phyloP scores from a whole-genome alignment of 2,329 filamentous ascomycete species.

The Botrytis porri region DNA sequence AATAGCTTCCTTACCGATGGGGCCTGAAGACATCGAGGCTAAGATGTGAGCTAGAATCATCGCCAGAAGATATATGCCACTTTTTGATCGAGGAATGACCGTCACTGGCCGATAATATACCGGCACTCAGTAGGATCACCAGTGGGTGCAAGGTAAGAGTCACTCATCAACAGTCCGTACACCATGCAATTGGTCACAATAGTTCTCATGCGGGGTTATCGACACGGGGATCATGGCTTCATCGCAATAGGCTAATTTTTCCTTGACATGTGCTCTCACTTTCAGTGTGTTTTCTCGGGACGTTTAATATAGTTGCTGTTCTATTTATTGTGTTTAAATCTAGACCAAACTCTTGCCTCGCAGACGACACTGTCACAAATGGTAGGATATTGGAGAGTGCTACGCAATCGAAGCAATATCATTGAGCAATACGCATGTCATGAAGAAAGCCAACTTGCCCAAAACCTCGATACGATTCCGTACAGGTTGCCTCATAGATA shows the following conservation, averaged over 20 bases:
- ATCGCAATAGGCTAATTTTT: slow-evolving; percentile 22
- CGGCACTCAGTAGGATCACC: slow-evolving; percentile 49
- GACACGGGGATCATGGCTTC: slow-evolving; percentile 29
- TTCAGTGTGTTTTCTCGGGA: not conserved
- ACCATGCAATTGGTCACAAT: slow-evolving; percentile 17
- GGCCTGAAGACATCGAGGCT: not conserved
- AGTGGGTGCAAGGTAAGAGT: no score
- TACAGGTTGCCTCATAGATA: not conserved
- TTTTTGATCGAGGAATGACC: slow-evolving; percentile 38
- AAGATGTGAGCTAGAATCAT: slow-evolving; percentile 38
- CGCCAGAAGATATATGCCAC: slow-evolving; percentile 43
- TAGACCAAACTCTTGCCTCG: not conserved
- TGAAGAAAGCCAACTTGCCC: not conserved
- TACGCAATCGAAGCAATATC: not conserved
- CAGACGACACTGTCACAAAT: not conserved
- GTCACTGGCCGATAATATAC: slow-evolving; percentile 50
- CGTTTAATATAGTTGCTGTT: not conserved
- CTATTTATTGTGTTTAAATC: not conserved
- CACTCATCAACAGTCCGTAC: not conserved
- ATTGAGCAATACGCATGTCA: not conserved
- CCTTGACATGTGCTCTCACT: not conserved
- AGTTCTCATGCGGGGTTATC: slow-evolving; percentile 23
- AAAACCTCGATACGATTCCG: not conserved
- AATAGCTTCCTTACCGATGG: not conserved
- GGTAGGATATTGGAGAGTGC: not conserved